Evolutionary conservation across 768 basidiomycete genomes (phyloP).

Genomic region (Amanita molliuscula): DNA sequence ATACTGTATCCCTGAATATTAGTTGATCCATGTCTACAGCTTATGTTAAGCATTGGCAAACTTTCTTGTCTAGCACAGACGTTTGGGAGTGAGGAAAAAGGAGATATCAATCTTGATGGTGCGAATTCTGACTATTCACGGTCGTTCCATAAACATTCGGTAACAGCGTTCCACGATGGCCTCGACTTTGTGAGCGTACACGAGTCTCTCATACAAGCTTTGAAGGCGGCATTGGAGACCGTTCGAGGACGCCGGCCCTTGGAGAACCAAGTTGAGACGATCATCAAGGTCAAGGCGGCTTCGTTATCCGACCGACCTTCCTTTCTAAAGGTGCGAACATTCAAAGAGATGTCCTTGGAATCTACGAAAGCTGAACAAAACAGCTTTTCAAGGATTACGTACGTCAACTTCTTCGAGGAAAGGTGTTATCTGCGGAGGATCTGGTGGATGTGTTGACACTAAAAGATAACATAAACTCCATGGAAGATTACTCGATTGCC

Average conservation of each 20-base stretch:
- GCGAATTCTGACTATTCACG: conserved; percentile 9
- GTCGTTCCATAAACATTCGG: not conserved
- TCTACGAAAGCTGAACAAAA: not conserved
- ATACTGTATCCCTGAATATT: conserved; percentile 9
- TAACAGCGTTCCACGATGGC: conserved; percentile 70
- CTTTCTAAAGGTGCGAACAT: conserved; percentile 32
- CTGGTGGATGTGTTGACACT: conserved; percentile 75
- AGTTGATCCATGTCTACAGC: conserved; percentile 29
- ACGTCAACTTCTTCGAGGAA: conserved; percentile 62
- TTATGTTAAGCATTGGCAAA: conserved; percentile 89
- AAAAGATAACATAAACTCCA: conserved; percentile 59
- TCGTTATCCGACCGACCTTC: conserved; percentile 36
- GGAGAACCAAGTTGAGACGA: conserved; percentile 58
- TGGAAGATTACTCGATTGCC: conserved; percentile 61
- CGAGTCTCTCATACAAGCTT: conserved; percentile 51
- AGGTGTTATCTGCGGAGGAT: conserved; percentile 68
- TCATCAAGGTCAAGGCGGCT: conserved; percentile 44
- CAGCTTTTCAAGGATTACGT: conserved; percentile 67
- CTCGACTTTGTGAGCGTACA: conserved; percentile 87
- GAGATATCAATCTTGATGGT: conserved; percentile 52
- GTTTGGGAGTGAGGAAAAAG: conserved; percentile 42
- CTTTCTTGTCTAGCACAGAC: conserved; percentile 73
- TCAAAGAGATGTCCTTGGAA: not conserved
- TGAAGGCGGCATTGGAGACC: conserved; percentile 37
- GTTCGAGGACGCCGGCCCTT: conserved; percentile 52